Evolutionary conservation across 768 basidiomycete species (phyloP), one percentile per base, ranked within the genome.

Genomic region (Hygrocybe punicea): DNA sequence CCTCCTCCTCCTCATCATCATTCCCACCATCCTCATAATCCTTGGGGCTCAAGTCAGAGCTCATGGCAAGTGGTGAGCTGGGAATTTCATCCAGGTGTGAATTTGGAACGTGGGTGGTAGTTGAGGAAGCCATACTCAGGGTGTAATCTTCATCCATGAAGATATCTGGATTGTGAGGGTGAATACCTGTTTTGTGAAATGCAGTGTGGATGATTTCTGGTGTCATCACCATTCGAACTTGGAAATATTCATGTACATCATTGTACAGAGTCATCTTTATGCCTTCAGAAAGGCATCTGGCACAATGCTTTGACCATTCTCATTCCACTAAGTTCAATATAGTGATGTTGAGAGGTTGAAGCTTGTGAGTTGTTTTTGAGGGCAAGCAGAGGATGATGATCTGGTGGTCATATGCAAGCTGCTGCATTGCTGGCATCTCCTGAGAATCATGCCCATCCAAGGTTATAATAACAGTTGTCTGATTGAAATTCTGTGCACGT

Each of bases 401-500:
- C 1, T 58, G 44, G 55, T 68, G 47, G 10, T 58, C 29, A 25
- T 56, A 44, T 4, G 63, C 63, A 45, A 60, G 61, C 3, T 55
- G n/a, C n/a, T 62, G 45, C 51, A 70, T 62, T 6, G 21, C 46
- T n/a, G 57, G 25, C 0, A 63, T 68, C 34, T 58, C 57, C 60
- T 81, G 79, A 0, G 78, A 80, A 35, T 67, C 69, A 64, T 81
- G 79, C 1, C 78, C 76, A 68, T 80, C 72, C 17, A 67, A 69
- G 19, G 78, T 71, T 19, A 81, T n/a, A n/a, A n/a, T 25, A 6
- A 71, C 67, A 0, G 42, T 39, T 1, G 55, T 45, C 2, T 51
- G 35, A 24, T 68, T 68, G 60, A 74, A 72, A 2, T 61, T 61
- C 40, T 67, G 63, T 3, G 66, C 69, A 33, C 64, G 61, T 51